Conservation (phyloP, 148 eudicot species). For the Rhododendron molle region DNA sequence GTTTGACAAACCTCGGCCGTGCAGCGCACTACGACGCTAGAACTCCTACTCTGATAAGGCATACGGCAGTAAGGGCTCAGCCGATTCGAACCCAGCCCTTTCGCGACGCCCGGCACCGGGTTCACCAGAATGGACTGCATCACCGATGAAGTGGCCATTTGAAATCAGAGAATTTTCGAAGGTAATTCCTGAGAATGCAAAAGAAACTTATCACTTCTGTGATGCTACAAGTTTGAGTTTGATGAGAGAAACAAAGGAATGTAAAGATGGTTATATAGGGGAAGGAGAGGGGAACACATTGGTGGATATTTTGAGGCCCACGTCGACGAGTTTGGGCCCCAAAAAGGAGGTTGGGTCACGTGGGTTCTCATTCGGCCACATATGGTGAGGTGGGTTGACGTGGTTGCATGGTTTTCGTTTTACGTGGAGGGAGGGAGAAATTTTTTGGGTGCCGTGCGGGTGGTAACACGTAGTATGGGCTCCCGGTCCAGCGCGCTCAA, state of each 20-base stretch:
- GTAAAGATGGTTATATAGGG: not conserved
- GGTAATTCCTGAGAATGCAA: too few species aligned
- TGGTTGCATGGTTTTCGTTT: too few species aligned
- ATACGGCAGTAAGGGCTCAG: not conserved
- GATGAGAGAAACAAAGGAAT: not conserved
- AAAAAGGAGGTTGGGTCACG: not conserved
- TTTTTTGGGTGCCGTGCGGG: too few species aligned
- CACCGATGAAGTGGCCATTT: slow-evolving; percentile 22
- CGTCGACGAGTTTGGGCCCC: not conserved
- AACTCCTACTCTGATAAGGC: slow-evolving; percentile 17
- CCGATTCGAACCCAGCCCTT: slow-evolving; percentile 3
- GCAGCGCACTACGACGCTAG: slow-evolving; percentile 23
- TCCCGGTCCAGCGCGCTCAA: too few species aligned
- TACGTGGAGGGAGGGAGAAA: too few species aligned
- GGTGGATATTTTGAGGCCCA: slow-evolving; percentile 24
- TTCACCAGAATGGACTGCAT: slow-evolving; percentile 28
- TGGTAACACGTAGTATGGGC: too few species aligned
- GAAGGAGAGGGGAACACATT: not conserved
- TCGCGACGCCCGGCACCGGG: slow-evolving; percentile 7
- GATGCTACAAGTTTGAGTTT: not conserved
- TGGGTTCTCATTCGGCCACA: not conserved
- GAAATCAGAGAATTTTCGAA: too few species aligned
- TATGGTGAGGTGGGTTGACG: not conserved
- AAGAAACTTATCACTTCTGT: too few species aligned
- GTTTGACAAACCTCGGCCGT: slow-evolving; percentile 19